Evolutionary conservation across 805 yeast species (phyloP), one percentile per base, ranked within the genome.

Genomic region (Yarrowia phangngaensis): DNA sequence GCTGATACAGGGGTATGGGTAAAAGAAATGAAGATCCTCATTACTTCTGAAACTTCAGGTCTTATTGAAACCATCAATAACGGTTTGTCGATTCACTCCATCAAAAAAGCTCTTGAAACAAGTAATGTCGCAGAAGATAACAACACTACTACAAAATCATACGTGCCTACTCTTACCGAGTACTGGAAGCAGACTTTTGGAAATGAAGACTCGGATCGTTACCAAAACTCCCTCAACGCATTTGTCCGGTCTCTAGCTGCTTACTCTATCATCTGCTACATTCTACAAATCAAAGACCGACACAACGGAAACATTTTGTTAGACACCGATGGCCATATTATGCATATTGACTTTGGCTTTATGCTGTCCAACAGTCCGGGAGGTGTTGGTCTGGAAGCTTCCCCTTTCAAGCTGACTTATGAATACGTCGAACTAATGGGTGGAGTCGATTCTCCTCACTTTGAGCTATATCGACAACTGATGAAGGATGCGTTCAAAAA

Each of bases 281-380:
- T 92, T 47, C 73, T 92, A 47, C 97, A 90, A 61, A 86, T 92
- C 68, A 94, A 94, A 62, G 99, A 92, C 68, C 78, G 99, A 61
- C 99, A 92, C 67, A 92, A 92, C 67, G 99, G 99, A 64, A 92
- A 92, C 65, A 90, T 92, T 54, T 82, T 92, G 85, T 86, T 92
- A 61, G 98, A 92, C 62, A 86, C 82, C 53, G 83, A 85, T 59
- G 99, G 98, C 0, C 98, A 92, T 61, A 83, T 92, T 9, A 80
- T 90, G 35, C 73, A 67, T 64, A 92, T 92, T 57, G 98, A 92
- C 66, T 92, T 92, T 69, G 98, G 98, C 0, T 90, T 87, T 64
- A 66, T 90, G 62, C 70, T 90, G 3, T 86, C 96, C 0, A 90
- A 92, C 61, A 82, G 97, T 0, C 99, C 99, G 0, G 98, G 98